Evolutionary conservation across 257 asterid species (phyloP).

Genomic region (Solanum acaule): DNA sequence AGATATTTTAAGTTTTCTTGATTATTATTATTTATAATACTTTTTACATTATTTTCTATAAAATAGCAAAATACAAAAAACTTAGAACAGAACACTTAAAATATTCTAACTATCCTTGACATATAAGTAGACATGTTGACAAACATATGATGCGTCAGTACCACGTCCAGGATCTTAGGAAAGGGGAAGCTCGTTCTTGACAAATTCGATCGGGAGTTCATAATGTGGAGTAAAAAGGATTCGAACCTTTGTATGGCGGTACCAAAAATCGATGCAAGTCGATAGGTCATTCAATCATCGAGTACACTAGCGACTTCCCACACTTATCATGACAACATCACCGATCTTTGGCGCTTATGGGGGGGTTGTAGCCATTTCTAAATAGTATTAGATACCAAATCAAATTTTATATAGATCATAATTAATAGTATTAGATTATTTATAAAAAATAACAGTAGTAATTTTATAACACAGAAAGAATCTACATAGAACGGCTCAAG

Average conservation of each 20-base stretch:
- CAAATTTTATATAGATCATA: neutral
- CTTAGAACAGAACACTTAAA: neutral
- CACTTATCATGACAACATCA: neutral
- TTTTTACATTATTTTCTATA: too few species aligned
- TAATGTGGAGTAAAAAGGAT: too few species aligned
- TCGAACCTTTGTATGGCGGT: too few species aligned
- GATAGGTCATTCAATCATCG: neutral
- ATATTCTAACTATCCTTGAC: neutral
- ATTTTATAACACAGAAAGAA: too few species aligned
- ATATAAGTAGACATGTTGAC: neutral
- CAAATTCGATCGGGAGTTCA: too few species aligned
- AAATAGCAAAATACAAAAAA: too few species aligned
- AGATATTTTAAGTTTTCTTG: neutral
- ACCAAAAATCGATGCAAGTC: neutral
- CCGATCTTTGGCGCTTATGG: too few species aligned
- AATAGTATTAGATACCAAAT: too few species aligned
- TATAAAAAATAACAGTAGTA: neutral
- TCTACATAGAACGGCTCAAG: neutral
- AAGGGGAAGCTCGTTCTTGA: neutral
- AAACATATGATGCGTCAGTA: neutral
- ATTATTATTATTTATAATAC: too few species aligned
- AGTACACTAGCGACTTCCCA: neutral
- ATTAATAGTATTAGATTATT: neutral
- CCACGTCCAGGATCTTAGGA: neutral
- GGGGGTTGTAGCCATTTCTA: neutral